Evolutionary conservation across 768 basidiomycete genomes (phyloP), one percentile per base, ranked within the genome.

Genomic region (Neoboletus subvelutipes): DNA sequence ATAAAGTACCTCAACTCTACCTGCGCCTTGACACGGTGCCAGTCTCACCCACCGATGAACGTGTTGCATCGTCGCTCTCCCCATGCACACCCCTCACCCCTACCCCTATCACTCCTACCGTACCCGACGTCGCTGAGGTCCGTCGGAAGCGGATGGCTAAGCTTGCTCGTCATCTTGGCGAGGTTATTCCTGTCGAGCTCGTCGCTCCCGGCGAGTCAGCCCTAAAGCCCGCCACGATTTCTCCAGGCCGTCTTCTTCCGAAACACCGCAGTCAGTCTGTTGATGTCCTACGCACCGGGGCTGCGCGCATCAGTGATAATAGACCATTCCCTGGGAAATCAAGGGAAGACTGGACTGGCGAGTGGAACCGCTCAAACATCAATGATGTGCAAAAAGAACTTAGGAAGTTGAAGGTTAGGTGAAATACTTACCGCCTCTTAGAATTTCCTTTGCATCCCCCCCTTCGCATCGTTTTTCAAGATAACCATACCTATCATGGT

Each of bases 141-240:
- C 75, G 77, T 20, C 67, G 83, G 43, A 75, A 73, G 59, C 81
- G 80, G 60, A 77, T 85, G 77, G 83, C 81, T 7, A 86, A 86
- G 67, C 75, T 86, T 34, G 66, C 75, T 2, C 77, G 83, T 42
- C 82, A 81, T 24, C 73, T 86, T 8, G 85, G 85, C 34, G 83
- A 85, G 69, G 79, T 78, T 57, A 73, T 86, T 39, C 85, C 85
- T 17, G 66, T 77, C 3, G 83, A 84, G 62, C 77, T 86, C 26
- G 77, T 86, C 43, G 71, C 76, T 34, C 63, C 75, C 17, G 20
- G 67, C 3, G 54, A 60, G 8, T 8, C 53, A 4, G 15, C 43
- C 26, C 22, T 55, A 17, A 63, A 49, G n/a, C 24, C 28, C 8
- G 0, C 58, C 34, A 11, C 36, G 0, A 3, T 7, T 12, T 22